A percentile compares a stretch with the other conserved stretches of the same genome.
Evolutionary conservation across 1,284 basidiomycete genomes (phyloP).

Genomic region (Moesziomyces sp.): DNA sequence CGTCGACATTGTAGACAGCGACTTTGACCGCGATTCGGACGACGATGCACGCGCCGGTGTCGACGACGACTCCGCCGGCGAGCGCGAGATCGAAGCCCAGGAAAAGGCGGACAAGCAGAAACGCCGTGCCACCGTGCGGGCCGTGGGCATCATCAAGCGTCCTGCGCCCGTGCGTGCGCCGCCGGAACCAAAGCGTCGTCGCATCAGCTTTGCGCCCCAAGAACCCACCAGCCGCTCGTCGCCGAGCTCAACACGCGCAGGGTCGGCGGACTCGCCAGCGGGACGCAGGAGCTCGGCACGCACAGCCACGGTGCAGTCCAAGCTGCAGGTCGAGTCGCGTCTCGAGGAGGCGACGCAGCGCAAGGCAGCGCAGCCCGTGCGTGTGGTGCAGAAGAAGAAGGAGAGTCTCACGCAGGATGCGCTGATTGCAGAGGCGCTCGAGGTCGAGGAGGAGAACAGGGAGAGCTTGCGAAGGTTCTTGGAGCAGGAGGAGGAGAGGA

Average conservation of each 20-base stretch:
- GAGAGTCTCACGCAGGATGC: constrained; percentile 77
- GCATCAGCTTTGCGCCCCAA: constrained; percentile 44
- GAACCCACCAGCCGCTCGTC: constrained; percentile 9
- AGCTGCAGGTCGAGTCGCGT: constrained; percentile 56
- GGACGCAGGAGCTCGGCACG: constrained; percentile 25
- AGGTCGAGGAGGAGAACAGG: constrained; percentile 84
- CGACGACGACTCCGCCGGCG: constrained; percentile 45
- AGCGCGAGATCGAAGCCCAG: constrained; percentile 50
- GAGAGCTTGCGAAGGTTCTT: constrained; percentile 82
- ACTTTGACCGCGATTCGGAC: constrained; percentile 59
- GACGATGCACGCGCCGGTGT: constrained; percentile 37
- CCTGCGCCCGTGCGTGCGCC: constrained; percentile 7
- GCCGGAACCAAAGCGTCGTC: constrained; percentile 13
- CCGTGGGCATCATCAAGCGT: constrained; percentile 17
- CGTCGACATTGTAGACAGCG: constrained; percentile 64
- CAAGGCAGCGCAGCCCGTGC: constrained; percentile 70
- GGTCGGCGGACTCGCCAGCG: constrained; percentile 2
- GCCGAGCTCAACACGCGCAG: background rate
- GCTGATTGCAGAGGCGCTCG: constrained; percentile 81
- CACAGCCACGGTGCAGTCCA: constrained; percentile 55
- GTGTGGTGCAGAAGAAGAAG: constrained; percentile 35
- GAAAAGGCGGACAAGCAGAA: constrained; percentile 46
- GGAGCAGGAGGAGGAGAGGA: constrained; percentile 81
- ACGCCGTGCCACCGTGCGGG: constrained; percentile 18
- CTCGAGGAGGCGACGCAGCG: constrained; percentile 75